A percentile compares a stretch with the other conserved stretches of the same genome.
These are phyloP conservation scores for Inga oerstediana DNA, from an alignment of 306 rosid species.

Conservation along the genomic window DNA sequence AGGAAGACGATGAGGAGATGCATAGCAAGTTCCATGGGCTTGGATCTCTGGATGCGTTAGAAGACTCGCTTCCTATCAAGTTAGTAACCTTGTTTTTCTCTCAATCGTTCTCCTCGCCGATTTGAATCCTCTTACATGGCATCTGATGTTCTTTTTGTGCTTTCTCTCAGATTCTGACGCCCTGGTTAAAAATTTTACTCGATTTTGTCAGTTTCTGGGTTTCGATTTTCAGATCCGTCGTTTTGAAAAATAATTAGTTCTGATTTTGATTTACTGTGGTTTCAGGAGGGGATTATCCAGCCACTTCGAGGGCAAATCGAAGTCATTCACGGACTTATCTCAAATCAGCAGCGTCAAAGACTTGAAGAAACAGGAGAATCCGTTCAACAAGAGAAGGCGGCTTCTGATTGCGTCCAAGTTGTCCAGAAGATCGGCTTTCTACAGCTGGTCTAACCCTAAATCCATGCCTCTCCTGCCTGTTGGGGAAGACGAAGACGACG, in stretches of 20 bases:
- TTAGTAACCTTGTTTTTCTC: slow-evolving; percentile 30
- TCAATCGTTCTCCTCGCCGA: neutral
- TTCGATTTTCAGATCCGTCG: neutral
- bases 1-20: slow-evolving; percentile 54
- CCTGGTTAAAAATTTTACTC: neutral
- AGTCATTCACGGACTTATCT: slow-evolving; percentile 73
- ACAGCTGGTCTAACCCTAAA: slow-evolving; percentile 71
- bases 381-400: slow-evolving; percentile 84
- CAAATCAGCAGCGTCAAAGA: slow-evolving; percentile 58
- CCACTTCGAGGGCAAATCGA: slow-evolving; percentile 86
- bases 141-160: too few relatives aligned
- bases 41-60: slow-evolving; percentile 57
- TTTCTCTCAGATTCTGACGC: neutral
- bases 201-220: neutral
- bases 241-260: neutral
- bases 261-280: neutral
- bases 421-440: slow-evolving; percentile 66
- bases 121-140: neutral
- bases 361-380: slow-evolving; percentile 69
- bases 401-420: slow-evolving; percentile 70
- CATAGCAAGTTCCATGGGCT: slow-evolving; percentile 57
- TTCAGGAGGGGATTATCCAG: slow-evolving; percentile 88
- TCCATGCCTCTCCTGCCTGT: slow-evolving; percentile 90
- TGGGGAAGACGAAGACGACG: slow-evolving; percentile 53
- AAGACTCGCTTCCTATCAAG: slow-evolving; percentile 95